A percentile compares a stretch with the other conserved stretches of the same genome.
These are phyloP conservation scores for Colletotrichum sp. DNA, from an alignment of 2,329 filamentous ascomycete genomes.

Conservation along the genomic window DNA sequence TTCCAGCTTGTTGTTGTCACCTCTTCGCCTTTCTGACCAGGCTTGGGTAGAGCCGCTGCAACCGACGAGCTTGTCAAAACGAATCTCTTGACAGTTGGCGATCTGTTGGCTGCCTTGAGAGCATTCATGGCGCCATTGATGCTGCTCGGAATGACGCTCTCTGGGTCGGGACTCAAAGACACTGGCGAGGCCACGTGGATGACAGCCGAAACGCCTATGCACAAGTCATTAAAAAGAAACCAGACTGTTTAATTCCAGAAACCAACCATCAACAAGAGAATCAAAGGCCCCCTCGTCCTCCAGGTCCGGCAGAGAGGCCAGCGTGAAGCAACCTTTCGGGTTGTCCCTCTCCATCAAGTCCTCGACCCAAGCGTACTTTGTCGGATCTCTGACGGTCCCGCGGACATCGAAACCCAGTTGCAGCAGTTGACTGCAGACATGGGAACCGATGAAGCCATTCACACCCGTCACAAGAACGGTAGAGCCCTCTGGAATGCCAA, in stretches of 20 bases:
- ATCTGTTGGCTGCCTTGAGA: conserved; percentile 37
- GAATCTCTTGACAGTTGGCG: conserved; percentile 40
- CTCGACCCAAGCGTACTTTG: conserved; percentile 31
- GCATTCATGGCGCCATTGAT: conserved; percentile 31
- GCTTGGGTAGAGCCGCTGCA: conserved; percentile 4
- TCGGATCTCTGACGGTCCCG: conserved; percentile 39
- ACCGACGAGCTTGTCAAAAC: conserved; percentile 34
- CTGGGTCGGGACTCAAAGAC: conserved; percentile 37
- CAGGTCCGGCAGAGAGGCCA: conserved; percentile 36
- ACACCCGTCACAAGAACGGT: conserved; percentile 43
- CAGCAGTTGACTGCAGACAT: conserved; percentile 40
- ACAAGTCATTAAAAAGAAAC: background rate
- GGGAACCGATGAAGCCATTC: conserved; percentile 46
- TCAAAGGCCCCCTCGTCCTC: conserved; percentile 25
- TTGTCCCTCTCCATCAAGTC: conserved; percentile 33
- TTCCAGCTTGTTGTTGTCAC: conserved; percentile 37
- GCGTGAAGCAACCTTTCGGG: conserved; percentile 33
- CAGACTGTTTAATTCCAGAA: background rate
- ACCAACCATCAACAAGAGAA: conserved; percentile 30
- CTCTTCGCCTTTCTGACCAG: background rate
- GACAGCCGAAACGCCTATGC: conserved; percentile 2
- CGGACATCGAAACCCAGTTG: conserved; percentile 38
- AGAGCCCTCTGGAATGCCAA: conserved; percentile 3
- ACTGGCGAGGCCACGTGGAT: conserved; percentile 38
- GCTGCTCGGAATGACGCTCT: conserved; percentile 38